A percentile compares a stretch with the other conserved stretches of the same genome.
Evolutionary conservation across 331 rosid species (phyloP).

Genomic region (Pyracantha coccinea): DNA sequence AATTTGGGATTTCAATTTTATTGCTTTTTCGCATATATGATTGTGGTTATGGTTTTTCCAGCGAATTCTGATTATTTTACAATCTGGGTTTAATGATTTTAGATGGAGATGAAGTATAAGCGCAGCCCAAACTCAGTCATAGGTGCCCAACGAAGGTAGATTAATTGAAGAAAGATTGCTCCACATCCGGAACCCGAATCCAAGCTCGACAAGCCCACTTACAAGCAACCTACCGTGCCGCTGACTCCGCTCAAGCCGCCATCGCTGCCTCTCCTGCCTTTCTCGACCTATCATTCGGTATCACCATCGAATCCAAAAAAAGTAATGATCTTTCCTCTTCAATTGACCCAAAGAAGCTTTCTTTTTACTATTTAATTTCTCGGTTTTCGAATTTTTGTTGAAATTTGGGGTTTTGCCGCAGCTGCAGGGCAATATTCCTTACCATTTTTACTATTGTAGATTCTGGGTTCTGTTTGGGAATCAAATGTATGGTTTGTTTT

Average conservation of each 20-base stretch:
- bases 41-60: not conserved
- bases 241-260: slow-evolving; percentile 74
- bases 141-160: too few relatives aligned
- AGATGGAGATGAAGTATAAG: not conserved
- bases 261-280: slow-evolving; percentile 55
- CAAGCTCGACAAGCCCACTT: slow-evolving; percentile 21
- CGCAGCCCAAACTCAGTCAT: too few relatives aligned
- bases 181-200: slow-evolving; percentile 20
- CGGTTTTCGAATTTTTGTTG: not conserved
- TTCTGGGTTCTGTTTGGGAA: too few relatives aligned
- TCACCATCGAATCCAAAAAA: slow-evolving; percentile 54
- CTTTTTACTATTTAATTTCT: not conserved
- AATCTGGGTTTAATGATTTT: not conserved
- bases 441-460: too few relatives aligned
- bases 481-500: too few relatives aligned
- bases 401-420: slow-evolving; percentile 17
- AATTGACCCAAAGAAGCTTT: not conserved
- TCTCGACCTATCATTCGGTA: slow-evolving; percentile 64
- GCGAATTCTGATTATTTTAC: not conserved
- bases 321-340: slow-evolving; percentile 3
- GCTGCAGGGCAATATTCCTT: too few relatives aligned
- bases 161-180: too few relatives aligned
- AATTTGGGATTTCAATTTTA: not conserved
- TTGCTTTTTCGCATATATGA: not conserved
- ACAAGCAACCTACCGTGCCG: slow-evolving; percentile 54